Conservation (phyloP, 1,139 yeast species). For the Candida sojae region DNA sequence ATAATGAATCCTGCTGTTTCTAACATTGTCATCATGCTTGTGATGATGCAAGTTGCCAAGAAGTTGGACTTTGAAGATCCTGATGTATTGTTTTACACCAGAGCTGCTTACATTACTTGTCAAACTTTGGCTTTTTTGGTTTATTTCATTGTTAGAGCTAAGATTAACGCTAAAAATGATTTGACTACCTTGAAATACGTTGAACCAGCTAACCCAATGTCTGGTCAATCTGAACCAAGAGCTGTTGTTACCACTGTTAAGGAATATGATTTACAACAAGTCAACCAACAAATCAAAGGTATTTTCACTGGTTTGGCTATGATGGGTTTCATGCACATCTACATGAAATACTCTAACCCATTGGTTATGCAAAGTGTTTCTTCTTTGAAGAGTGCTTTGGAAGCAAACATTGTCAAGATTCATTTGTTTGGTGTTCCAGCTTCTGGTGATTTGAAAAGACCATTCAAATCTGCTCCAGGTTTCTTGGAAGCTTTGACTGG, state of each 20-base stretch:
- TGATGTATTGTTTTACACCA: constrained; percentile 68
- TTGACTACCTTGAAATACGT: constrained; percentile 90
- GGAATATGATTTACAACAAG: constrained; percentile 91
- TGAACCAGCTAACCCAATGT: constrained; percentile 80
- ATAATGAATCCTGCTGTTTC: constrained; percentile 83
- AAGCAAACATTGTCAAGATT: constrained; percentile 88
- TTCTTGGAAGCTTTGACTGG: constrained; percentile 71
- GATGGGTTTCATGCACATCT: constrained; percentile 98
- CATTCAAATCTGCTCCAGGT: constrained; percentile 87
- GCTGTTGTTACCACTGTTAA: constrained; percentile 88
- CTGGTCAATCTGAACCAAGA: constrained; percentile 71
- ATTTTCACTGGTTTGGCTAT: constrained; percentile 89
- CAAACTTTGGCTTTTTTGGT: constrained; percentile 65
- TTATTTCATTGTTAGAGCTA: constrained; percentile 62
- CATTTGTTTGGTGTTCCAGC: constrained; percentile 86
- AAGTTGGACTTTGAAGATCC: constrained; percentile 90
- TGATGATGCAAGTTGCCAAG: constrained; percentile 96
- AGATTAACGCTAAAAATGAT: constrained; percentile 78
- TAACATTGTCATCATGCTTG: constrained; percentile 88
- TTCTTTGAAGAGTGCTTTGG: constrained; percentile 87
- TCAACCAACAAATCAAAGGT: constrained; percentile 75
- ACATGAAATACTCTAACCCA: constrained; percentile 98
- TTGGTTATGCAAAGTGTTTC: constrained; percentile 92
- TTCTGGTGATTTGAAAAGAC: constrained; percentile 91
- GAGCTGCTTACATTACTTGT: constrained; percentile 70